Evolutionary conservation across 306 rosid species (phyloP).

Genomic region (Astragalus membranaceus): DNA sequence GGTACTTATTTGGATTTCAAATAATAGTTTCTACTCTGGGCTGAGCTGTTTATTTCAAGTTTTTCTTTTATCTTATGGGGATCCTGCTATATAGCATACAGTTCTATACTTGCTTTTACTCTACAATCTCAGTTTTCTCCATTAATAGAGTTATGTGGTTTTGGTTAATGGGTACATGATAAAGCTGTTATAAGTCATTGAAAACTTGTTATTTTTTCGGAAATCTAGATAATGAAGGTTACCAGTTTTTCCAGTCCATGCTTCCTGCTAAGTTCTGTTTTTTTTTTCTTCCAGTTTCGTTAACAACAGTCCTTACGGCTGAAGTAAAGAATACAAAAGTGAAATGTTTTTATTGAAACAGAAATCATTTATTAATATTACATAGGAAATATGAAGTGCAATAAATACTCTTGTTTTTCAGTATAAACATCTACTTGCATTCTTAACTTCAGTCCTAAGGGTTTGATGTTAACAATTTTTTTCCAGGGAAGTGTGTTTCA

Average conservation of each 20-base stretch:
- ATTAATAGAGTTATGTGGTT: slow-evolving; percentile 9
- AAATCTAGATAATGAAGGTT: slow-evolving; percentile 4
- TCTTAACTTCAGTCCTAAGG: neutral
- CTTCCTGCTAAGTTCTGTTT: slow-evolving; percentile 2
- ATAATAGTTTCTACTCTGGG: neutral
- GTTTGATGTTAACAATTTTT: neutral
- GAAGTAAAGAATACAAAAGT: neutral
- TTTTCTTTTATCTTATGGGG: neutral
- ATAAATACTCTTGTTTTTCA: neutral
- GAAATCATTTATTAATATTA: neutral
- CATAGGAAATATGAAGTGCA: neutral
- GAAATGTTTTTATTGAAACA: neutral
- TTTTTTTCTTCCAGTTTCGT: neutral
- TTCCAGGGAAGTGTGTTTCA: neutral
- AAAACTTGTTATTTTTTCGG: neutral
- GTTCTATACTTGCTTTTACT: slow-evolving; percentile 13
- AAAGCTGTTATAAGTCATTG: neutral
- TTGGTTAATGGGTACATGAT: neutral
- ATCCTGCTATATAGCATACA: slow-evolving; percentile 12
- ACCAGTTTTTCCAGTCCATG: neutral
- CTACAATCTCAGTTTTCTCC: neutral
- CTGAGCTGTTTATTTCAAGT: slow-evolving; percentile 4
- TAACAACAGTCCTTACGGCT: neutral
- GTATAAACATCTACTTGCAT: neutral
- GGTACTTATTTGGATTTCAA: slow-evolving; percentile 41